Conservation (phyloP, 78 protist genomes). For the Andalucia godoyi region DNA sequence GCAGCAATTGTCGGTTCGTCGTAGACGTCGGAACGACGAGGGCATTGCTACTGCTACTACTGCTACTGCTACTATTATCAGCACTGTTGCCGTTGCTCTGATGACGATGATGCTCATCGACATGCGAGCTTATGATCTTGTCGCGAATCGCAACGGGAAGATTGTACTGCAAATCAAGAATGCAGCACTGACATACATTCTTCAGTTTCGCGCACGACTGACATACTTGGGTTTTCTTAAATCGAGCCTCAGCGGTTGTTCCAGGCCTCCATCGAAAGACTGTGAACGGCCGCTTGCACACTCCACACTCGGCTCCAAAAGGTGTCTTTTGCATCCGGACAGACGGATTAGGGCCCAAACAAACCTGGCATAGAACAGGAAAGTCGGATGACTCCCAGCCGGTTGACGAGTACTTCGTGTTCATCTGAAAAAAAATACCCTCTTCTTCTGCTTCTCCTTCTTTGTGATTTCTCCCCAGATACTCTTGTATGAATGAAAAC, state of each 20-base stretch:
- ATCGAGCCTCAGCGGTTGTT: conserved; percentile 26
- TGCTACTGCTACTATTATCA: neutral
- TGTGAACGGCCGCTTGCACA: conserved; percentile 23
- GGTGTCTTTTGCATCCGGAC: conserved; percentile 50
- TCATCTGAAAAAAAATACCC: too few species aligned
- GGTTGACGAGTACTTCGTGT: too few species aligned
- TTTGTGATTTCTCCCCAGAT: too few species aligned
- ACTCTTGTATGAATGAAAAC: too few species aligned
- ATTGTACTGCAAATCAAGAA: conserved; percentile 77
- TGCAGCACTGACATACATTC: conserved; percentile 89
- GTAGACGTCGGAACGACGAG: too few species aligned
- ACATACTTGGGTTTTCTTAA: conserved; percentile 75
- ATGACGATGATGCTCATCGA: neutral
- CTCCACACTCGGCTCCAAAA: conserved; percentile 4
- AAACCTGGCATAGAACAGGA: conserved; percentile 77
- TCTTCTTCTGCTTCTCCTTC: too few species aligned
- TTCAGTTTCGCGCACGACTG: conserved; percentile 77
- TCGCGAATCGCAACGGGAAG: neutral
- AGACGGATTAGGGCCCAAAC: conserved; percentile 79
- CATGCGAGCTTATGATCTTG: neutral
- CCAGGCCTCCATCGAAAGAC: conserved; percentile 56
- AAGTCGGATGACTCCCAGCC: conserved; percentile 17
- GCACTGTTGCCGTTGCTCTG: neutral
- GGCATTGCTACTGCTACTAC: too few species aligned
- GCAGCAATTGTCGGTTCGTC: too few species aligned